Base-by-base conservation (phyloP, 805 yeast species). In the Wickerhamiella lipophila region DNA sequence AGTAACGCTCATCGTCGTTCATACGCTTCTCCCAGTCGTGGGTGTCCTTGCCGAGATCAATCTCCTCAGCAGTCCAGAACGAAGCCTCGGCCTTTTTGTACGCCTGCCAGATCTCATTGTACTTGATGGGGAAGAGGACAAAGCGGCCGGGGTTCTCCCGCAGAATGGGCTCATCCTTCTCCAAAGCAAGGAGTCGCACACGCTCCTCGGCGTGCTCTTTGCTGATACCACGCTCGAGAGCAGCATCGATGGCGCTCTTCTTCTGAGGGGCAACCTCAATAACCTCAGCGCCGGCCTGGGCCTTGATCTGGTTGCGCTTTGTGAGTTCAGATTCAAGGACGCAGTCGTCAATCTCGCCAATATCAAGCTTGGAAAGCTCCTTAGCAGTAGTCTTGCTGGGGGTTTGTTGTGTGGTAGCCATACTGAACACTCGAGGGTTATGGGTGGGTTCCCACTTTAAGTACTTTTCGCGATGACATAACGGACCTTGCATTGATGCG, bases 31-130 rank as follows among this genome's bases (percentile, higher is more conserved):
- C 88, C 98, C 98, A 89, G 71, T 89, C 98, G 60, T 76, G 76
- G 52, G 75, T 64, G 68, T 89, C 98, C 73, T 89, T 92, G 49
- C 94, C 80, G 56, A 89, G 77, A 69, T 89, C 98, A 57, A 89
- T 87, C 71, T 92, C 98, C 73, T 89, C 98, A 43, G 97, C 96
- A 36, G 97, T 92, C 98, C 98, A 89, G 76, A 89, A 89, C 5
- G 97, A 89, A 13, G 98, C 98, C 74, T 92, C 98, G 46, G 97
- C 96, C 71, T 89, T 86, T 75, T 89, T 89, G 71, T 89, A 89
- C 75, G 94, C 88, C 68, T 89, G 95, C 97, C 97, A 89, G 66
- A 89, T 84, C 71, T 89, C 97, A 65, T 88, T 89, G 72, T 87
- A 92, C 70, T 84, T 83, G 70, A 89, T 86, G 57, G 98, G 98